Base-by-base conservation (phyloP, 73 alveolate species). In the Paramecium caudatum region DNA sequence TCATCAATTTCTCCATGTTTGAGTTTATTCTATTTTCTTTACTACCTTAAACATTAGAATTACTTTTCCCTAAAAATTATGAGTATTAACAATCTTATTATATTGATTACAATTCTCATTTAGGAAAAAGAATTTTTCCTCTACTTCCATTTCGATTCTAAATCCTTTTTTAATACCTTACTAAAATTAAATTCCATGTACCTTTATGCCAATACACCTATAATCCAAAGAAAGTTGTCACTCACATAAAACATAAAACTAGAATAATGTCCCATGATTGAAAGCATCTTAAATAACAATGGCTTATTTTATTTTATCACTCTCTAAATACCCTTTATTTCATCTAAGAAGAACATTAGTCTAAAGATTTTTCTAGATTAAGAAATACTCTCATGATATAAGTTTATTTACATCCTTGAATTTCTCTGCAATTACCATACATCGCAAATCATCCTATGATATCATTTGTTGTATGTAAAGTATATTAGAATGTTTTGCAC, bases 191-290 rank as follows among this genome's bases (percentile, higher is more conserved):
- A 9, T 9, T 16, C 15, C n/a, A 13, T 30, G 63, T 61, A 85
- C 87, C 92, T 85, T 19, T 85, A 23, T 39, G 65, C 65, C 13
- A 85, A 65, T 0, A 85, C 69, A 19, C 90, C 63, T 17, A 85
- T 85, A 3, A 55, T 85, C 96, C 96, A 95, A 33, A 95, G 91
- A 32, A 95, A 74, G 47, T 95, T 95, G 49, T 95, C 98, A 91
- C 94, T 87, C 61, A 95, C 91, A 91, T 95, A 95, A 84, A 93
- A 95, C 94, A 82, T 65, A 87, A 93, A 93, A 62, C 96, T 91
- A 94, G 96, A 87, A 62, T 86, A 47, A 63, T 91, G 87, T 13
- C 97, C 92, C 19, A 47, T 33, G 10, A 88, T 62, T 37, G 85
- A 82, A 80, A 95, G 65, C 17, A 93, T 17, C 46, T 95, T 94